A percentile compares a stretch with the other conserved stretches of the same genome.
Conservation (phyloP, 768 basidiomycete genomes). For the Russula dissimulans region DNA sequence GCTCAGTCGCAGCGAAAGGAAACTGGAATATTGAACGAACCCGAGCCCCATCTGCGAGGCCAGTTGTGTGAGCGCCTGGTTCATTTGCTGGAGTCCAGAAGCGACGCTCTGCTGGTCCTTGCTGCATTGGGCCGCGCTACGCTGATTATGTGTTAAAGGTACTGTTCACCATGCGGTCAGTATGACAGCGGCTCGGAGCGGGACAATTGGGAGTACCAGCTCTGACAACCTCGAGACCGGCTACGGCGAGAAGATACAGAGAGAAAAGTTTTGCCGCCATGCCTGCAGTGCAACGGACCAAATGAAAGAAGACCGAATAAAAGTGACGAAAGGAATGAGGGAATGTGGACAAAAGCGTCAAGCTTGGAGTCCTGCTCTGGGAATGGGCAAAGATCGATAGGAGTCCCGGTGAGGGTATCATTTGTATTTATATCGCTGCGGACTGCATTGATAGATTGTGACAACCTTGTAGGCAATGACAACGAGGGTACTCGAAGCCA, state of each 20-base stretch:
- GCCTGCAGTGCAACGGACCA: constrained; percentile 2
- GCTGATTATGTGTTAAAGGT: not conserved
- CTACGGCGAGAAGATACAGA: constrained; percentile 4
- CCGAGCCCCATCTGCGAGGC: not conserved
- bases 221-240: not conserved
- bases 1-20: not conserved
- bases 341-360: not conserved
- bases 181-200: not conserved
- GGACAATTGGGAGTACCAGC: not conserved
- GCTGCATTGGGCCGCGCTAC: not conserved
- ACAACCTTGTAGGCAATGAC: not conserved
- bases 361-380: constrained; percentile 11
- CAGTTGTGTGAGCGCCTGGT: not conserved
- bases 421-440: not conserved
- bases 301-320: not conserved
- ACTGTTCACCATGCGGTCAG: not conserved
- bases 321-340: not conserved
- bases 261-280: constrained; percentile 9
- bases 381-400: not conserved
- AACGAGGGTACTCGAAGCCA: not conserved
- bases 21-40: not conserved
- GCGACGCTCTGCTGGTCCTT: not conserved
- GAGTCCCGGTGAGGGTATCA: not conserved
- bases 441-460: not conserved
- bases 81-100: not conserved